A percentile compares a stretch with the other conserved stretches of the same genome.
Conservation (phyloP, 305 asterid genomes). For the Fraxinus platypoda region DNA sequence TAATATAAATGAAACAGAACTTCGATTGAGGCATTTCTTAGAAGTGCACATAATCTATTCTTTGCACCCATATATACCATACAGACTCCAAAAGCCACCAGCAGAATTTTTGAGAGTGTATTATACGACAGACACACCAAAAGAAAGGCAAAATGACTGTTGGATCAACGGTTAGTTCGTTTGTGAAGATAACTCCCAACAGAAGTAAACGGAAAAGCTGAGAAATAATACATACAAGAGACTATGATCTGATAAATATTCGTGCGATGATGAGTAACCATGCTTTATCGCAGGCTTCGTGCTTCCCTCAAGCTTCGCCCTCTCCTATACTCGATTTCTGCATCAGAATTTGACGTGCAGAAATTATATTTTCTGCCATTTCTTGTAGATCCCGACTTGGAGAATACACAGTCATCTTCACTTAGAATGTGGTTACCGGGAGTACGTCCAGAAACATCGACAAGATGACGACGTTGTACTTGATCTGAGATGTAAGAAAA, state of each 20-base stretch:
- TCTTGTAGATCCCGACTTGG: slow-evolving; percentile 45
- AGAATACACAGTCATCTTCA: slow-evolving; percentile 57
- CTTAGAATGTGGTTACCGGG: slow-evolving; percentile 35
- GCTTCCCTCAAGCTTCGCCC: slow-evolving; percentile 84
- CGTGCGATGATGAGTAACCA: slow-evolving; percentile 41
- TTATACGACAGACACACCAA: not conserved
- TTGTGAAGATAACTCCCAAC: slow-evolving; percentile 32
- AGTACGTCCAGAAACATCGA: slow-evolving; percentile 30
- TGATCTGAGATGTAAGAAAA: slow-evolving; percentile 35
- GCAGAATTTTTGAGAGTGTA: not conserved
- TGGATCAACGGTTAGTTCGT: slow-evolving; percentile 34
- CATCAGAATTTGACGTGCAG: slow-evolving; percentile 68
- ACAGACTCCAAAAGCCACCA: not conserved
- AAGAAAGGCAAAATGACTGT: slow-evolving; percentile 3
- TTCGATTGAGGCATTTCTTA: not conserved
- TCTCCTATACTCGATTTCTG: slow-evolving; percentile 71
- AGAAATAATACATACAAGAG: slow-evolving; percentile 25
- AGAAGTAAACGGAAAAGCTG: not conserved
- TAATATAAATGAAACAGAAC: not conserved
- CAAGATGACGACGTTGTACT: slow-evolving; percentile 27
- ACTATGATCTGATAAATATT: slow-evolving; percentile 16
- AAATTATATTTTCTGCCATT: slow-evolving; percentile 43
- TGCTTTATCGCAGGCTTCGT: slow-evolving; percentile 31
- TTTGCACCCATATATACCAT: not conserved
- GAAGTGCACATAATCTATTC: slow-evolving; percentile 1